These are phyloP conservation scores for Sonneratia alba DNA, from an alignment of 345 rosid genomes.

Conservation along the genomic window DNA sequence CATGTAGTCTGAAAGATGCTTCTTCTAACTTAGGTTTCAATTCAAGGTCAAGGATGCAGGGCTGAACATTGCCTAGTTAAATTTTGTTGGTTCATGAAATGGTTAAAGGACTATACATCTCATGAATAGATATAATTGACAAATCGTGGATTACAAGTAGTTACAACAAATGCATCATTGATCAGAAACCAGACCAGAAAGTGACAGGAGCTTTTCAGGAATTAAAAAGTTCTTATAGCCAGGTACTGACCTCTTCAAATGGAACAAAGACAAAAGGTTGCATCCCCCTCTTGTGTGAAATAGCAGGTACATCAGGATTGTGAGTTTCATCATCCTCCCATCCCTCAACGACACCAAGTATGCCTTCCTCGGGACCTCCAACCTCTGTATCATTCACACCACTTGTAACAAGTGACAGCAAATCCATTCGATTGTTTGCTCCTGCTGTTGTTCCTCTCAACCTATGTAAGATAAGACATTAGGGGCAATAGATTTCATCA, in stretches of 20 bases:
- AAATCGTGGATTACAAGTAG: too few species aligned
- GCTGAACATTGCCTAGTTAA: too few species aligned
- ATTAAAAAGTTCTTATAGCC: background rate
- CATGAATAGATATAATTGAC: background rate
- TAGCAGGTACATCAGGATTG: conserved; percentile 73
- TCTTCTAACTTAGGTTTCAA: background rate
- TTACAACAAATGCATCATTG: too few species aligned
- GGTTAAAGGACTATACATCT: background rate
- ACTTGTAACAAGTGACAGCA: conserved; percentile 77
- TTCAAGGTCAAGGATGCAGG: too few species aligned
- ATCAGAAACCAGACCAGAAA: background rate
- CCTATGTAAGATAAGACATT: conserved; percentile 22
- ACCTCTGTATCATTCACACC: conserved; percentile 55
- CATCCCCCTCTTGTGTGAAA: conserved; percentile 80
- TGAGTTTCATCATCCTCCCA: conserved; percentile 83
- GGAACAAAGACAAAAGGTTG: conserved; percentile 87
- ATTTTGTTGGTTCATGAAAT: background rate
- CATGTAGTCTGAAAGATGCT: too few species aligned
- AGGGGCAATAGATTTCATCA: background rate
- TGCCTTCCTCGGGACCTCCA: conserved; percentile 49
- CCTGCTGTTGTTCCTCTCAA: conserved; percentile 71
- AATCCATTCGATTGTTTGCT: conserved; percentile 87
- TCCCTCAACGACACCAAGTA: conserved; percentile 60
- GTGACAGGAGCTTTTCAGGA: background rate
- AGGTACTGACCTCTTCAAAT: conserved; percentile 63